Conservation (phyloP, 1,284 basidiomycete genomes). For the Coniferiporia weirii region DNA sequence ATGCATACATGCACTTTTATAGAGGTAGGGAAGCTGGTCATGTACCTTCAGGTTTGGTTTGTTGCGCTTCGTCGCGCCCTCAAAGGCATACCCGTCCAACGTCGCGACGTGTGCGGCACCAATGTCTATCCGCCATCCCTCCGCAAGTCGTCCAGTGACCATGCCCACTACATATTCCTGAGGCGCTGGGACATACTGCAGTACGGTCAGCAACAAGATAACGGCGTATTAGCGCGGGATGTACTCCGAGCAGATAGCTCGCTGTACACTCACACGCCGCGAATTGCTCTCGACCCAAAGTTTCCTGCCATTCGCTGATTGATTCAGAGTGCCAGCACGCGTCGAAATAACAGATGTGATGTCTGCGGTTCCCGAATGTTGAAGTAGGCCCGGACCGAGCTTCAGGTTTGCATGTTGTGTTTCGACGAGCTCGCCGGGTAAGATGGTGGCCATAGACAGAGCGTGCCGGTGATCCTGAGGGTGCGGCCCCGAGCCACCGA, state of each 20-base stretch:
- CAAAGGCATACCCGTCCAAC: constrained; percentile 78
- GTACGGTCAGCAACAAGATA: not conserved
- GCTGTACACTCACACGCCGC: constrained; percentile 48
- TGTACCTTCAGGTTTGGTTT: constrained; percentile 76
- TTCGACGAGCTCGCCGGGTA: constrained; percentile 65
- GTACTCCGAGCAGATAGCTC: not conserved
- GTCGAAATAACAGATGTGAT: constrained; percentile 51
- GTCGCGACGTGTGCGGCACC: constrained; percentile 72
- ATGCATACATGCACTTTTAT: not conserved
- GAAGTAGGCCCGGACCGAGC: constrained; percentile 69
- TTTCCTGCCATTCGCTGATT: constrained; percentile 63
- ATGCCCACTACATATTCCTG: constrained; percentile 79
- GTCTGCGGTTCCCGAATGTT: constrained; percentile 33
- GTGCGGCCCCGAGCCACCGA: too few species aligned
- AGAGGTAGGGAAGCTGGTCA: not conserved
- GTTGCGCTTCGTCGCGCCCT: constrained; percentile 81
- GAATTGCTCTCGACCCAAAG: constrained; percentile 83
- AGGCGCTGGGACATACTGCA: constrained; percentile 78
- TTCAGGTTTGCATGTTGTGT: constrained; percentile 73
- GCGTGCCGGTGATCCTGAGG: not conserved
- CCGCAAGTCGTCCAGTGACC: constrained; percentile 64
- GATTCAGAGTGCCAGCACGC: constrained; percentile 59
- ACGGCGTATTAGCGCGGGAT: not conserved
- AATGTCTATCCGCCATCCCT: constrained; percentile 80
- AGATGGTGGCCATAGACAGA: constrained; percentile 17